phyloP scores from a whole-genome alignment of 306 rosid genomes.

The Lagenaria siceraria region DNA sequence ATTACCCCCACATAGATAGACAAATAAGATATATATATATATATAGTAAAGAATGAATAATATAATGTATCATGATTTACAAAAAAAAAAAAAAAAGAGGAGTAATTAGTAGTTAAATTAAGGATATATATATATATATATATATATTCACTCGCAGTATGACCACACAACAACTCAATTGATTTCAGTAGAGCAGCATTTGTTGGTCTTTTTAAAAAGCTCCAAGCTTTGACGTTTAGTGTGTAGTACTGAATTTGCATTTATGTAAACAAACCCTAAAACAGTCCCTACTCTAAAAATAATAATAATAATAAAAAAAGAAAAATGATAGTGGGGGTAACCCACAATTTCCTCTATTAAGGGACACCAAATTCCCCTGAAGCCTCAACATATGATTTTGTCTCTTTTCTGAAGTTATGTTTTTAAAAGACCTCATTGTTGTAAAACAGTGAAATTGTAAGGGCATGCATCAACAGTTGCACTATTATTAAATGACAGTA shows the following conservation, averaged over 20 bases:
- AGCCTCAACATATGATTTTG: neutral
- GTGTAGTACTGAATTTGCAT: neutral
- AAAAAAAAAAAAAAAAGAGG: neutral
- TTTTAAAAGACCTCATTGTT: neutral
- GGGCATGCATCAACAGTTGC: neutral
- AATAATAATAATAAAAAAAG: neutral
- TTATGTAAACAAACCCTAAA: neutral
- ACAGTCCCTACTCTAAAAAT: neutral
- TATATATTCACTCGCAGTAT: neutral
- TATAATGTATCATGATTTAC: neutral
- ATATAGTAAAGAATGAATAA: neutral
- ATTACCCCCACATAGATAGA: neutral
- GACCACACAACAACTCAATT: neutral
- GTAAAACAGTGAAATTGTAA: neutral
- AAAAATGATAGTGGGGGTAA: neutral
- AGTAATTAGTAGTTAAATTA: neutral
- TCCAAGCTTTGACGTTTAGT: neutral
- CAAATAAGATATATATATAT: neutral
- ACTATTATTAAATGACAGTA: too few species aligned
- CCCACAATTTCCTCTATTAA: neutral
- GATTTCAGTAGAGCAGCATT: neutral
- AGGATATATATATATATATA: neutral
- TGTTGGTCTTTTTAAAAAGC: neutral
- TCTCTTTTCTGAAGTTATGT: neutral
- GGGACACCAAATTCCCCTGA: conserved; percentile 12